These are phyloP conservation scores for Casuarina equisetifolia DNA, from an alignment of 306 rosid genomes.

Conservation along the genomic window DNA sequence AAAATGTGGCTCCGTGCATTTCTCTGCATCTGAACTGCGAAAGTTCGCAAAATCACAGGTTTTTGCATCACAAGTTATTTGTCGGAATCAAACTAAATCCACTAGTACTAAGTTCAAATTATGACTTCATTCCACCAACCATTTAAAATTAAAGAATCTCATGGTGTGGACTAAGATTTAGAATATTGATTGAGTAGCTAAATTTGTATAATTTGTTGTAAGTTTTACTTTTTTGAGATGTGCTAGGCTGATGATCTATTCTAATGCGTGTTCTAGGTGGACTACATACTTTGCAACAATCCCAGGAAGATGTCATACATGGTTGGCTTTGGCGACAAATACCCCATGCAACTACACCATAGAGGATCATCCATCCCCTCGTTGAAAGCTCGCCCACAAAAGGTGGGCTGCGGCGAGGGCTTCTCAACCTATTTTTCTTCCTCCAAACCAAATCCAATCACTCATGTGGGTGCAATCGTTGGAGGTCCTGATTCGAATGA, in stretches of 20 bases:
- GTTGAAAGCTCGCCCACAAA: conserved; percentile 38
- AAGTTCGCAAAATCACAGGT: conserved; percentile 76
- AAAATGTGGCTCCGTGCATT: conserved; percentile 59
- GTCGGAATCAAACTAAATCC: background rate
- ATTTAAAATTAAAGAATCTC: too few species aligned
- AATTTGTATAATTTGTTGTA: too few species aligned
- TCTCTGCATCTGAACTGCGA: conserved; percentile 55
- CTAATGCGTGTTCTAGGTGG: conserved; percentile 49
- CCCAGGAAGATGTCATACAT: conserved; percentile 73
- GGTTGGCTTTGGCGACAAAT: conserved; percentile 78
- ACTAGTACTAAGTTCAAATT: too few species aligned
- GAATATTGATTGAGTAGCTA: too few species aligned
- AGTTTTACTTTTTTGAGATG: too few species aligned
- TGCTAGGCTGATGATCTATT: too few species aligned
- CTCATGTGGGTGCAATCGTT: conserved; percentile 73
- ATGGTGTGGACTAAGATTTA: too few species aligned
- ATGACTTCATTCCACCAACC: too few species aligned
- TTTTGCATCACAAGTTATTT: background rate
- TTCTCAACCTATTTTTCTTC: conserved; percentile 43
- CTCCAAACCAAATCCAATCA: conserved; percentile 62
- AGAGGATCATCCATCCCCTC: conserved; percentile 89
- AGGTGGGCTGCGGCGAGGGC: conserved; percentile 71
- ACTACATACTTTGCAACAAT: conserved; percentile 74
- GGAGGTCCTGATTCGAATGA: conserved; percentile 80
- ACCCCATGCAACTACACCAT: conserved; percentile 69